Base-by-base conservation (phyloP, 371 early-diverging fungal species). In the Mucor velutinosus region DNA sequence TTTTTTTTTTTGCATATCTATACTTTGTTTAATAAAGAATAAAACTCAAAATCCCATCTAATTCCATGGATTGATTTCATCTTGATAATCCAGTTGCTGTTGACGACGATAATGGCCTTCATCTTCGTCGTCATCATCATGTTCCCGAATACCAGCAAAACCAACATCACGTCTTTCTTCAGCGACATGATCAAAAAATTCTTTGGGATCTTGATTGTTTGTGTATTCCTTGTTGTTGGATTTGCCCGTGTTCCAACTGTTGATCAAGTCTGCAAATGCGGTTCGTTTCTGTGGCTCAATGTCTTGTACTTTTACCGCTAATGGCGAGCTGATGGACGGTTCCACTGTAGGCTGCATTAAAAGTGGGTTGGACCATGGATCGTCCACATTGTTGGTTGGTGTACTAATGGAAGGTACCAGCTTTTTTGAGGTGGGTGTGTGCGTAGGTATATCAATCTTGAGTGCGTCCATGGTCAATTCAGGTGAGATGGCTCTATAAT, bases 261-360 rank as follows among this genome's bases (percentile, higher is more conserved):
- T 66, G 59, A 83, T 83, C 35, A 83, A 61, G 67, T 83, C 83
- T 5, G 83, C 78, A 74, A 83, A 83, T 7, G 77, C 80, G 23
- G 64, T 64, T 58, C 77, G 71, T 58, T 80, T 83, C 41, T 71
- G 58, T 3, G 82, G 82, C 17, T 76, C 79, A 35, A 81, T 81
- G 2, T 76, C 69, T 43, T 66, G 67, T 2, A 61, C 60, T 39
- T 60, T 53, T 3, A 53, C 41, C 3, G 32, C 25, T 7, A 67
- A 29, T 32, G 73, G 73, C 21, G 70, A 64, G 23, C 70, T 74
- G 17, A 56, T 15, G 4, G 70, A 70, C 0, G 70, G 67, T 29
- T 61, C 67, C 2, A 60, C 21, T 11, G 29, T 17, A 19, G 29
- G 29, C 11, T 58, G 27, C 8, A 27, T 27, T n/a, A 29, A 56